Evolutionary conservation across 2,329 filamentous ascomycete species (phyloP).

Genomic region (Sphaerostilbella broomeana): DNA sequence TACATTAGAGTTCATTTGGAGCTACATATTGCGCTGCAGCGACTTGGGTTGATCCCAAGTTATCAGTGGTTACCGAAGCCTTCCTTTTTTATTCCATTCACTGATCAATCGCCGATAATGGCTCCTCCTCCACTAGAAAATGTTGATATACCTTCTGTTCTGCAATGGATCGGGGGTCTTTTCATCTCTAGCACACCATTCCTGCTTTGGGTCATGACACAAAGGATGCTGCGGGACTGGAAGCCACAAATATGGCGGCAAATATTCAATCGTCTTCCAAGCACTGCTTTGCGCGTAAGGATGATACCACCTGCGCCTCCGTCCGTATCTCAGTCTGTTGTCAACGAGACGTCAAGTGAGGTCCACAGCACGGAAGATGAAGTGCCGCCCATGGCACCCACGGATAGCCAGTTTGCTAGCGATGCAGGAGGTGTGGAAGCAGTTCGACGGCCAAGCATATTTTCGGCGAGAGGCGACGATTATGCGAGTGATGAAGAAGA

Average conservation of each 20-base stretch:
- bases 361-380: constrained; percentile 4
- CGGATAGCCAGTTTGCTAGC: constrained; percentile 22
- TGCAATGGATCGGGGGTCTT: constrained; percentile 37
- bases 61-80: constrained; percentile 37
- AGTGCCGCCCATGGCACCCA: background rate
- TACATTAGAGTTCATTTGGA: constrained; percentile 46
- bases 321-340: constrained; percentile 2
- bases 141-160: constrained; percentile 32
- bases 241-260: constrained; percentile 30
- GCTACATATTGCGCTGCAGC: constrained; percentile 46
- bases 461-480: constrained; percentile 44
- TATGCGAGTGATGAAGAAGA: constrained; percentile 52
- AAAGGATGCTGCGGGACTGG: constrained; percentile 31
- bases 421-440: constrained; percentile 26
- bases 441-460: constrained; percentile 38
- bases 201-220: constrained; percentile 38
- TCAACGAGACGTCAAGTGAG: constrained; percentile 6
- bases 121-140: constrained; percentile 37
- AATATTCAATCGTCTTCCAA: constrained; percentile 37
- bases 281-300: constrained; percentile 27
- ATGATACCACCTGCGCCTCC: constrained; percentile 18
- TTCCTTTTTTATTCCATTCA: constrained; percentile 50
- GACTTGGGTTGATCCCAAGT: constrained; percentile 40
- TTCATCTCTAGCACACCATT: constrained; percentile 42
- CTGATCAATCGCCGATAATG: constrained; percentile 42